Base-by-base conservation (phyloP, 2,329 filamentous ascomycete species). In the Basipetospora sp. region DNA sequence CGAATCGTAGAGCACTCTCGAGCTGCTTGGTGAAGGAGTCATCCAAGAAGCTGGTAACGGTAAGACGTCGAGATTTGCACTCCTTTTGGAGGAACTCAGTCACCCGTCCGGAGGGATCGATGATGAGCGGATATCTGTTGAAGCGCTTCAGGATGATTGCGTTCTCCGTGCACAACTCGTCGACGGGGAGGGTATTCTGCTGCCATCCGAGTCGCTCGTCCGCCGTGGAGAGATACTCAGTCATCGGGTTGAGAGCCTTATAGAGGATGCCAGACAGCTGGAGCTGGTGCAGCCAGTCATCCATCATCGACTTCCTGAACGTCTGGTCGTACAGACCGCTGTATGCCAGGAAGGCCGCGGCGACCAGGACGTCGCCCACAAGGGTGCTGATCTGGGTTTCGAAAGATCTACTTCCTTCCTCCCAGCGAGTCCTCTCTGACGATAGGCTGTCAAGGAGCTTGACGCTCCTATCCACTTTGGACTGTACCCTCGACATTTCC, bases 21-120 rank as follows among this genome's bases (percentile, higher is more conserved):
- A 98, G 68, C 55, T 98, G 90, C 60, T 98, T 98, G 43, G 90
- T 90, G 56, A 98, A 98, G 0, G 85, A 92, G 54, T 94, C 88
- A 52, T 98, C 92, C 54, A 98, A 60, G 72, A 98, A 98, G 59
- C 90, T 96, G 1, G 90, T 98, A 36, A 98, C 84, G 0, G 88
- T 98, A 42, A 98, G 74, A 37, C 87, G 84, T 41, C 88, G 77
- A 6, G 33, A 34, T 54, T 88, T 88, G 68, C 80, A 90, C 60
- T 96, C 85, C 52, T 87, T 88, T 58, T 93, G 83, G 51, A 98
- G 57, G 65, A 96, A 98, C 50, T 98, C 90, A 1, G 85, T 90
- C 16, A 88, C 85, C 46, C 90, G 76, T 30, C 90, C 90, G 11
- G 90, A 96, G 1, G 92, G 92, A 57, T 98, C 90, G 55, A 98